Base-by-base conservation (phyloP, 1,139 yeast genomes). In the Pichia sp. region DNA sequence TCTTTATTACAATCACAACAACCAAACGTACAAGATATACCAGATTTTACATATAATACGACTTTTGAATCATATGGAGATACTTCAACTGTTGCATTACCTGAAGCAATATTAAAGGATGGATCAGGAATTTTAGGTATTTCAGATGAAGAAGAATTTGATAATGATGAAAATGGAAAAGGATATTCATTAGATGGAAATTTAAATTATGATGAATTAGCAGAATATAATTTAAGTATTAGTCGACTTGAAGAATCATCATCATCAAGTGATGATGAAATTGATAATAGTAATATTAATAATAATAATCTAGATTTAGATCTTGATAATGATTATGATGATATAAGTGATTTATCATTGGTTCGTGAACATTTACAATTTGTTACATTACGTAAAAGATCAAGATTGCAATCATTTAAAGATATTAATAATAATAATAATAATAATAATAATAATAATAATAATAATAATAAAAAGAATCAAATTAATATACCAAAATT, bases 71-170 rank as follows among this genome's bases (percentile, higher is more conserved):
- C 34, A 48, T 56, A n/a, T 47, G 55, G 44, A 23, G 60, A 50
- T 24, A 60, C 59, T 12, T 54, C 62, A 2, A 58, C 56, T 41
- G 52, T 62, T 22, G 64, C 65, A 1, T 40, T 60, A 7, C 64
- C 65, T 3, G 62, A 60, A 43, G 65, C 63, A 7, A 57, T 62
- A 9, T 49, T 60, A 3, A 45, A 58, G 31, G 57, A 58, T 34
- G 51, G 53, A 11, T 63, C 61, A 4, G 62, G 57, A 6, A 42
- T 43, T 6, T 25, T 46, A 12, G 52, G 49, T 20, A 16, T 42
- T 27, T 42, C 45, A 6, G 46, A 46, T 20, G 32, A 40, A 5
- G 43, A 39, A 26, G 39, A 51, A 6, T 37, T 37, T 9, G 42
- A 34, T 5, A 37, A 39, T 1, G 41, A 33, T 22, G 43, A 44